These are phyloP conservation scores for Lithohypha guttulata DNA, from an alignment of 2,329 filamentous ascomycete species.

Conservation along the genomic window DNA sequence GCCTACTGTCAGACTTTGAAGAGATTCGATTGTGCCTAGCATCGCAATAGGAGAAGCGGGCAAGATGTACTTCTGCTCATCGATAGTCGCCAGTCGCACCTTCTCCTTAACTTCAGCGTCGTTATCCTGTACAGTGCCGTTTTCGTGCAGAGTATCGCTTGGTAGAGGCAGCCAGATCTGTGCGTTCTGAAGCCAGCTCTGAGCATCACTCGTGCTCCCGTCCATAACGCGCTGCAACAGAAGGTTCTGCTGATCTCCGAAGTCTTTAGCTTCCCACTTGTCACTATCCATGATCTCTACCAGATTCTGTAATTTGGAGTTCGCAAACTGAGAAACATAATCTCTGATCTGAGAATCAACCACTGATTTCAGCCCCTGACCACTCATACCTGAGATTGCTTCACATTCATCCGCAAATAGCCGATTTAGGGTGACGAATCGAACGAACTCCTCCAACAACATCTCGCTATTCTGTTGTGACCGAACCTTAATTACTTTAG, in stretches of 20 bases:
- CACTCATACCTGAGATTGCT: constrained; percentile 52
- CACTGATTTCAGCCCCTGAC: constrained; percentile 48
- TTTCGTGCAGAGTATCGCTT: constrained; percentile 16
- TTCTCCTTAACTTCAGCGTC: constrained; percentile 42
- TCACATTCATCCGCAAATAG: constrained; percentile 58
- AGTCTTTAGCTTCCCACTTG: constrained; percentile 55
- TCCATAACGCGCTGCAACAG: constrained; percentile 46
- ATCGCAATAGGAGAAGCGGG: constrained; percentile 74
- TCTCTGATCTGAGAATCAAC: constrained; percentile 54
- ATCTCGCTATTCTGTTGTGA: constrained; percentile 49
- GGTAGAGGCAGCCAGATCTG: constrained; percentile 39
- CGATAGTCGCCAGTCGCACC: constrained; percentile 62
- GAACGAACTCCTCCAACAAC: constrained; percentile 46
- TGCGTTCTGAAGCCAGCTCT: constrained; percentile 41
- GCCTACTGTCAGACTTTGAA: constrained; percentile 69
- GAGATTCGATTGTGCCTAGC: constrained; percentile 68
- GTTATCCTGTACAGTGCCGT: constrained; percentile 16
- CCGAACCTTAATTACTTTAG: constrained; percentile 53
- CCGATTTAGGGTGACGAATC: constrained; percentile 52
- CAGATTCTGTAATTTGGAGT: constrained; percentile 46
- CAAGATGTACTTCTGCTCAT: constrained; percentile 75
- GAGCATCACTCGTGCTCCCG: constrained; percentile 48
- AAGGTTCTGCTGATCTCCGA: constrained; percentile 41
- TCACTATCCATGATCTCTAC: constrained; percentile 50
- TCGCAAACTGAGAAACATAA: constrained; percentile 48